Evolutionary conservation across 768 basidiomycete species (phyloP), one percentile per base, ranked within the genome.

Genomic region (Leccinum longicurvipes): DNA sequence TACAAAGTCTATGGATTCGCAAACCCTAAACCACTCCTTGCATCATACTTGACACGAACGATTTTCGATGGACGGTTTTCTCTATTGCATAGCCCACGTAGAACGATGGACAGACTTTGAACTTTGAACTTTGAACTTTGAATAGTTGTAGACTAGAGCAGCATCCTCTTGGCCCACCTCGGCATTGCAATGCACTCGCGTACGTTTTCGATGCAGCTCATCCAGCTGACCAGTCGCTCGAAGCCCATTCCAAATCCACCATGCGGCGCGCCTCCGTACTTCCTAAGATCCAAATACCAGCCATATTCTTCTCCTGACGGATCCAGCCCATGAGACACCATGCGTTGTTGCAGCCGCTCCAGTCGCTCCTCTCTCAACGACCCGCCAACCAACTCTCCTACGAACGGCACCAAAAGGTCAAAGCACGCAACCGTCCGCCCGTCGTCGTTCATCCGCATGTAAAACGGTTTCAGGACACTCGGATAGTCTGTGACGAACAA

Each of bases 201-300:
- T n/a, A 98, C 82, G 71, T 96, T 98, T 56, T 88, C 87, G 45
- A 91, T 78, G 0, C 93, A 94, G 19, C 87, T 84, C 11, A 97
- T 72, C 89, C 91, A 96, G 44, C 85, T 83, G 17, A 98, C 78
- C 19, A 97, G 76, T 57, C 97, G 77, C 71, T 99, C 97, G 65
- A 96, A 97, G 2, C 97, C 97, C 77, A 98, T 78, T 6, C 97
- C 97, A 72, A 93, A 98, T 15, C 97, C 97, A 15, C 91, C 94
- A 72, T 98, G 96, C 3, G 93, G 90, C 19, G 91, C 87, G 17
- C 87, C 87, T 10, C 97, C 97, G 63, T 82, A 95, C 64, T 78
- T 79, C 56, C 96, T 77, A 60, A 97, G 68, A 62, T 97, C 93
- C 50, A 85, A 58, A 72, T 99, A 99, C 90, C 89, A 91, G 44